A percentile compares a stretch with the other conserved stretches of the same genome.
These are phyloP conservation scores for Styphnolobium japonicum DNA, from an alignment of 306 rosid genomes.

Conservation along the genomic window DNA sequence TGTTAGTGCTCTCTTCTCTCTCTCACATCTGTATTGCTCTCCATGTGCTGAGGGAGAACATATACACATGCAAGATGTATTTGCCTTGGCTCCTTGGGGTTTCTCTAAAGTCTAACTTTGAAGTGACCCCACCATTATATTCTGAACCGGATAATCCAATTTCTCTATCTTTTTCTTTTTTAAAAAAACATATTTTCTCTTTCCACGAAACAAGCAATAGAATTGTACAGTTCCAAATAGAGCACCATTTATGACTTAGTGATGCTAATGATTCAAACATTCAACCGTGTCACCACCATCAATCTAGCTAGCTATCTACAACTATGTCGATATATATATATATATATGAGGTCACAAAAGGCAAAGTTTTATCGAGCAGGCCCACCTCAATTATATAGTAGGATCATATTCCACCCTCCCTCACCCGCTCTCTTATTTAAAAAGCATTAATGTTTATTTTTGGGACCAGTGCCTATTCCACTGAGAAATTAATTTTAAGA, in stretches of 20 bases:
- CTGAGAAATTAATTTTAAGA: no score
- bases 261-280: no score
- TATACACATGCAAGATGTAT: not conserved
- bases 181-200: not conserved
- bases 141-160: not conserved
- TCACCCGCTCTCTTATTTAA: not conserved
- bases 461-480: not conserved
- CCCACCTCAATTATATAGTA: not conserved
- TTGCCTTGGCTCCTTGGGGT: not conserved
- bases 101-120: not conserved
- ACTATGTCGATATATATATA: not conserved
- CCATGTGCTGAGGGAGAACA: slow-evolving; percentile 32
- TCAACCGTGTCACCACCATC: not conserved
- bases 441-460: not conserved
- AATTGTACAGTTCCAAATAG: not conserved
- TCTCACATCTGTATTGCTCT: not conserved
- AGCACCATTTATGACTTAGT: no score
- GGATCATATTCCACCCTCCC: not conserved
- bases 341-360: not conserved
- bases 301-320: not conserved
- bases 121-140: not conserved
- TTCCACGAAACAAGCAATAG: not conserved
- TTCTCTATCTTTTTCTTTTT: not conserved
- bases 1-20: not conserved
- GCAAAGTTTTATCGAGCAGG: not conserved